Conservation (phyloP, 371 early-diverging fungal species). For the Apophysomyces sp. region DNA sequence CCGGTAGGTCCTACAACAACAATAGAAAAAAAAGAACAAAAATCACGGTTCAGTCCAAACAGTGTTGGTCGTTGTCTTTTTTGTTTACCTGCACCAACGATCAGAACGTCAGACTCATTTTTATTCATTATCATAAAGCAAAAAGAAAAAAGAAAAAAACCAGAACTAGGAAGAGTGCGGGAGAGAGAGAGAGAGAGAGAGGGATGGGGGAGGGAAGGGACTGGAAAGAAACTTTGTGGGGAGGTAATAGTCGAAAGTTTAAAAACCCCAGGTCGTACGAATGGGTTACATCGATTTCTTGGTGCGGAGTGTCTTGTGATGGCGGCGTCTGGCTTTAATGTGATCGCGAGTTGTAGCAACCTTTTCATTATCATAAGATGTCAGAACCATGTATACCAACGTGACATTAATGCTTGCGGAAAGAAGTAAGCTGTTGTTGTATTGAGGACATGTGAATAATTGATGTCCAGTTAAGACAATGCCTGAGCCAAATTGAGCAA, state of each 20-base stretch:
- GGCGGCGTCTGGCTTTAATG: not conserved
- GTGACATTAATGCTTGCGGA: constrained; percentile 24
- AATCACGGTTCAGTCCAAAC: not conserved
- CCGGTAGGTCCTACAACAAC: constrained; percentile 30
- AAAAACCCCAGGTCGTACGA: not conserved
- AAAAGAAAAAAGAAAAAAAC: constrained; percentile 17
- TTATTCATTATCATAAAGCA: constrained; percentile 11
- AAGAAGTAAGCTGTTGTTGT: constrained; percentile 14
- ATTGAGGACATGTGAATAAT: constrained; percentile 20
- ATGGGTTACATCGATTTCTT: not conserved
- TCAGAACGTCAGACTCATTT: constrained; percentile 31
- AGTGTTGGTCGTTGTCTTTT: not conserved
- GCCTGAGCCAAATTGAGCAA: constrained; percentile 14
- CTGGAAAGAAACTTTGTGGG: not conserved
- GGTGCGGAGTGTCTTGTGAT: not conserved
- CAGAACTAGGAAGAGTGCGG: no score
- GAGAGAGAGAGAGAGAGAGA: constrained; percentile 5
- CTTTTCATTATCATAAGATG: constrained; percentile 11
- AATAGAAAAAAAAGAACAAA: not conserved
- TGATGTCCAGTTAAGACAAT: constrained; percentile 18
- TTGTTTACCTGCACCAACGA: constrained; percentile 42
- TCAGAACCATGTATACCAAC: constrained; percentile 19
- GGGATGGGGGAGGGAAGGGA: constrained; percentile 3
- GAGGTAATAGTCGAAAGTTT: not conserved
- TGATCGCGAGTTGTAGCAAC: constrained; percentile 15